phyloP scores from a whole-genome alignment of 2,329 filamentous ascomycete species.

The Colletotrichum scovillei region DNA sequence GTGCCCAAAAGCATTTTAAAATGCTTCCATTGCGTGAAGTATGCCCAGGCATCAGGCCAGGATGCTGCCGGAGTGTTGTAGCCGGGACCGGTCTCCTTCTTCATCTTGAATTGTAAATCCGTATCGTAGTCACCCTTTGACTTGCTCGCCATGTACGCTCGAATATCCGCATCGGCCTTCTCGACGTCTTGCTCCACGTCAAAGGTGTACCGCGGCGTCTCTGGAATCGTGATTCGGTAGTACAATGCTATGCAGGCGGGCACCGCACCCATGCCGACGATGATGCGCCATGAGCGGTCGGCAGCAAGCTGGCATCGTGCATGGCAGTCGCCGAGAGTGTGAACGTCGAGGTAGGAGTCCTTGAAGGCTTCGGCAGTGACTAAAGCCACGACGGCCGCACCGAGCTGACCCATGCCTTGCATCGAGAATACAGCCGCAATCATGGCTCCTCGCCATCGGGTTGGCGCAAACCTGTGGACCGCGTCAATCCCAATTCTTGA shows the following conservation, averaged over 20 bases:
- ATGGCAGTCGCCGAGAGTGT: slow-evolving; percentile 63
- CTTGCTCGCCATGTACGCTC: slow-evolving; percentile 65
- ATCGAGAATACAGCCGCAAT: slow-evolving; percentile 87
- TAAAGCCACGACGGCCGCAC: slow-evolving; percentile 76
- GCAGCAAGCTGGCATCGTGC: slow-evolving; percentile 75
- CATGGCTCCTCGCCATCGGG: slow-evolving; percentile 85
- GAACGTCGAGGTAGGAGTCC: slow-evolving; percentile 51
- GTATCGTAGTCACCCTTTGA: slow-evolving; percentile 60
- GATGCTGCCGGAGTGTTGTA: slow-evolving; percentile 76
- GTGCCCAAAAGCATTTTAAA: slow-evolving; percentile 79
- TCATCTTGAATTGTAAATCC: slow-evolving; percentile 62
- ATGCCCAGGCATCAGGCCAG: slow-evolving; percentile 73
- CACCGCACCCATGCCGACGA: slow-evolving; percentile 82
- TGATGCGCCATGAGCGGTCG: slow-evolving; percentile 84
- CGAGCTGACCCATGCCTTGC: slow-evolving; percentile 85
- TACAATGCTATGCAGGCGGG: slow-evolving; percentile 85
- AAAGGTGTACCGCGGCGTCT: slow-evolving; percentile 86
- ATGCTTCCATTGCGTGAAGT: slow-evolving; percentile 78
- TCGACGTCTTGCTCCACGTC: slow-evolving; percentile 81
- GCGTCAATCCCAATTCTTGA: slow-evolving; percentile 34
- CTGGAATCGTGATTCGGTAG: slow-evolving; percentile 86
- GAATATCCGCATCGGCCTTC: slow-evolving; percentile 79
- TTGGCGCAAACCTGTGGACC: slow-evolving; percentile 76
- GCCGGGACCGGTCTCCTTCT: slow-evolving; percentile 60
- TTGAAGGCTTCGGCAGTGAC: slow-evolving; percentile 76